These are phyloP conservation scores for Beauveria sp. DNA, from an alignment of 2,329 filamentous ascomycete genomes.

Conservation along the genomic window DNA sequence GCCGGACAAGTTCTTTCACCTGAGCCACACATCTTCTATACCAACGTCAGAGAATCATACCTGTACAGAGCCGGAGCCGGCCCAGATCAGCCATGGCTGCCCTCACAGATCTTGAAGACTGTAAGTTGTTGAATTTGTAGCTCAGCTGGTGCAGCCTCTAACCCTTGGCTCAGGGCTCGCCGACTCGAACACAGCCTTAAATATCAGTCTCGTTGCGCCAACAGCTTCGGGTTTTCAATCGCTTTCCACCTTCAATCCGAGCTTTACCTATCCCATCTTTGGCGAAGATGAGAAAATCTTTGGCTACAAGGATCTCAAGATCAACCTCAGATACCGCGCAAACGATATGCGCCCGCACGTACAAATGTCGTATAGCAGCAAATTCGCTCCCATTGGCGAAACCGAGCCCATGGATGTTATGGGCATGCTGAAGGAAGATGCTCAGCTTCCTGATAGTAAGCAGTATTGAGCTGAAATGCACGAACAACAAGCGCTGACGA, in stretches of 20 bases:
- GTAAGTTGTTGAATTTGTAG: slow-evolving; percentile 19
- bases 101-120: slow-evolving; percentile 25
- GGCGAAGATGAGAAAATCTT: slow-evolving; percentile 89
- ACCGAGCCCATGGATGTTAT: slow-evolving; percentile 62
- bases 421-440: slow-evolving; percentile 53
- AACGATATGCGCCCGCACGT: slow-evolving; percentile 73
- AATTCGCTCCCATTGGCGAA: slow-evolving; percentile 61
- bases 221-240: slow-evolving; percentile 43
- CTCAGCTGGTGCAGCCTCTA: slow-evolving; percentile 10
- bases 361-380: slow-evolving; percentile 61
- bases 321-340: slow-evolving; percentile 61
- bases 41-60: background rate
- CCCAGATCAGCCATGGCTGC: slow-evolving; percentile 20
- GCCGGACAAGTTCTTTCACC: background rate
- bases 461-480: slow-evolving; percentile 13
- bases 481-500: slow-evolving; percentile 4
- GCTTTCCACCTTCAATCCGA: slow-evolving; percentile 67
- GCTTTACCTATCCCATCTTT: slow-evolving; percentile 87
- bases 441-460: slow-evolving; percentile 60
- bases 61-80: background rate
- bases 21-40: background rate
- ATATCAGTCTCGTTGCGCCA: slow-evolving; percentile 50
- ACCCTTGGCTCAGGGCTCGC: slow-evolving; percentile 42
- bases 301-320: slow-evolving; percentile 74
- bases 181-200: slow-evolving; percentile 54